These are phyloP conservation scores for Saksenaea oblongispora DNA, from an alignment of 371 early-diverging fungal genomes.

Conservation along the genomic window DNA sequence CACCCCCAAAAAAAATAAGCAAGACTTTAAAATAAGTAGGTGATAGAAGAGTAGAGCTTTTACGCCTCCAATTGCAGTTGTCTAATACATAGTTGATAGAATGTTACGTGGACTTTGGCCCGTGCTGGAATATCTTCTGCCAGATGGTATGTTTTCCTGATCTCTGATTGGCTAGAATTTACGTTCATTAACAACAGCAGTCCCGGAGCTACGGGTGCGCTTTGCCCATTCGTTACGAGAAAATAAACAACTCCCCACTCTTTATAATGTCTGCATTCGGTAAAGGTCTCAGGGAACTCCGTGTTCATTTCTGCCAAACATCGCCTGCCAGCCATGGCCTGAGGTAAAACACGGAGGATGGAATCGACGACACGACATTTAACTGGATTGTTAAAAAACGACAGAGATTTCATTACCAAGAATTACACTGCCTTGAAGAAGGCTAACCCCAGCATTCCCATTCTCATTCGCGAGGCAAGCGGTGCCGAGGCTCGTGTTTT, in stretches of 20 bases:
- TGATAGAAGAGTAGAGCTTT: too few species aligned
- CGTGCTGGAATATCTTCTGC: too few species aligned
- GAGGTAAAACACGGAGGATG: constrained; percentile 56
- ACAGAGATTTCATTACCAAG: constrained; percentile 82
- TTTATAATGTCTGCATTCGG: constrained; percentile 29
- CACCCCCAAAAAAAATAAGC: too few species aligned
- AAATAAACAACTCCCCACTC: constrained; percentile 3
- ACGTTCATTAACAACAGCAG: too few species aligned
- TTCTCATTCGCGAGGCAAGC: constrained; percentile 88
- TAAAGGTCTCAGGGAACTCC: constrained; percentile 83
- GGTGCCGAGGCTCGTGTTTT: constrained; percentile 87
- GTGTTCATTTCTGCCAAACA: constrained; percentile 89
- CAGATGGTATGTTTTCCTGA: too few species aligned
- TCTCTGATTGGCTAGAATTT: too few species aligned
- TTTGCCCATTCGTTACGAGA: too few species aligned
- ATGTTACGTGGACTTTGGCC: too few species aligned
- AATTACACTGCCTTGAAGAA: constrained; percentile 80
- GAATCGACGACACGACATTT: neutral
- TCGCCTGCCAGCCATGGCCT: constrained; percentile 83
- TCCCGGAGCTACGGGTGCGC: too few species aligned
- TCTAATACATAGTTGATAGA: too few species aligned
- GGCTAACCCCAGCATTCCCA: constrained; percentile 87
- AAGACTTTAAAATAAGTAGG: too few species aligned
- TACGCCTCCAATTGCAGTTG: too few species aligned
- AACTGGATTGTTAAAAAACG: neutral